Conservation (phyloP, 176 grass and related monocot genomes). For the Triticum urartu region DNA sequence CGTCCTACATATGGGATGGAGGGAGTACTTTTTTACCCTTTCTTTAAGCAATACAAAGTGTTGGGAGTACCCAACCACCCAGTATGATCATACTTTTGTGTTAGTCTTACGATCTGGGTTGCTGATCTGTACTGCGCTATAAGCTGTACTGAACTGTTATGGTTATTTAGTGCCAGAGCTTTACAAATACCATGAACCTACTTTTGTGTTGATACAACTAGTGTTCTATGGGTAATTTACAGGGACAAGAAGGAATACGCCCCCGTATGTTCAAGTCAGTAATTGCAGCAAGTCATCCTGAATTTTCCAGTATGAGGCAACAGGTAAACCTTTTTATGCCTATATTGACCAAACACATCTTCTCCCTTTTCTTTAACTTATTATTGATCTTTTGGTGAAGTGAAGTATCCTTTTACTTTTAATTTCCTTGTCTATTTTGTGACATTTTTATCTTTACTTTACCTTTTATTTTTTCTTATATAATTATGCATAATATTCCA, state of each 20-base stretch:
- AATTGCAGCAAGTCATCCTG: conserved; percentile 83
- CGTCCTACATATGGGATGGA: too few species aligned
- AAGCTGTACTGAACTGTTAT: not conserved
- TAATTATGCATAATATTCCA: too few species aligned
- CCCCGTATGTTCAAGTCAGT: conserved; percentile 97
- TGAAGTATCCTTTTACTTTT: too few species aligned
- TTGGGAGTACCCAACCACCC: not conserved
- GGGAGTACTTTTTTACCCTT: not conserved
- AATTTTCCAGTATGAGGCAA: conserved; percentile 95
- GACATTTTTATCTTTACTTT: too few species aligned
- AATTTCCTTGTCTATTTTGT: too few species aligned
- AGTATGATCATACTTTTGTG: not conserved
- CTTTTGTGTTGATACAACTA: not conserved
- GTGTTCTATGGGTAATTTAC: conserved; percentile 16
- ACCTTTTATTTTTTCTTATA: too few species aligned
- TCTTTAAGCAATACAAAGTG: not conserved
- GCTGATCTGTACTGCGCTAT: not conserved
- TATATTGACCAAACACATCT: not conserved
- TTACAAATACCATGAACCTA: not conserved
- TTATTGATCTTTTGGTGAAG: too few species aligned
- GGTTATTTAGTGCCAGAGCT: not conserved
- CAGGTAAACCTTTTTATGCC: conserved; percentile 54
- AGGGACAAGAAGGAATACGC: conserved; percentile 88
- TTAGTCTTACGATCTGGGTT: not conserved
- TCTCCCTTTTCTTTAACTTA: too few species aligned